Percentiles rank a stretch among this genome's conserved stretches.
These are phyloP conservation scores for Cordyceps javanica DNA, from an alignment of 2,329 filamentous ascomycete genomes.

Conservation along the genomic window DNA sequence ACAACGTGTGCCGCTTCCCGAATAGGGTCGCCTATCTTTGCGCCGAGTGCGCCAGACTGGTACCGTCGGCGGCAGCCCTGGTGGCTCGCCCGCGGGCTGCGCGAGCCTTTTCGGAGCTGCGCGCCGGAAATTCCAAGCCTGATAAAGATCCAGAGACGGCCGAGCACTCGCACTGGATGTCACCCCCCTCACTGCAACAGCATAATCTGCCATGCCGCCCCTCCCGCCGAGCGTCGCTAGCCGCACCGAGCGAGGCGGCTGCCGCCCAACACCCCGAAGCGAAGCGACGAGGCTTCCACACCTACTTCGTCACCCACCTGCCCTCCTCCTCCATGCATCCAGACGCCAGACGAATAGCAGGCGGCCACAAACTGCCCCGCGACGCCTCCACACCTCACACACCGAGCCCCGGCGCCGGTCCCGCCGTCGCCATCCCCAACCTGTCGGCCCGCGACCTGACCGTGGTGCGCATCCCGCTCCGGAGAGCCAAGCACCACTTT, in stretches of 20 bases:
- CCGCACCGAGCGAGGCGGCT: background rate
- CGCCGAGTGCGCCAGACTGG: constrained; percentile 11
- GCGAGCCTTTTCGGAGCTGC: constrained; percentile 6
- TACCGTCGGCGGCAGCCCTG: constrained; percentile 9
- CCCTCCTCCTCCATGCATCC: constrained; percentile 90
- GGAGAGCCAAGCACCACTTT: constrained; percentile 93
- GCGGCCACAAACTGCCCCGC: constrained; percentile 80
- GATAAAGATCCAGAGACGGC: background rate
- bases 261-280: background rate
- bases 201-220: background rate
- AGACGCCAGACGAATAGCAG: constrained; percentile 60
- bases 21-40: constrained; percentile 16
- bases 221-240: constrained; percentile 3
- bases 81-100: background rate
- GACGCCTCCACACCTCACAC: constrained; percentile 77
- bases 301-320: constrained; percentile 95
- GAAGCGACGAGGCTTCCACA: constrained; percentile 63
- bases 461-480: constrained; percentile 88
- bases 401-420: constrained; percentile 44
- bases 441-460: constrained; percentile 70
- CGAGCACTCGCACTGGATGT: background rate
- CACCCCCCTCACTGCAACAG: background rate
- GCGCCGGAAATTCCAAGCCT: background rate
- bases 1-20: constrained; percentile 18
- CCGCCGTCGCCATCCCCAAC: constrained; percentile 53